Conservation (phyloP, 1,284 basidiomycete genomes). For the Phellopilus nigrolimitatus region DNA sequence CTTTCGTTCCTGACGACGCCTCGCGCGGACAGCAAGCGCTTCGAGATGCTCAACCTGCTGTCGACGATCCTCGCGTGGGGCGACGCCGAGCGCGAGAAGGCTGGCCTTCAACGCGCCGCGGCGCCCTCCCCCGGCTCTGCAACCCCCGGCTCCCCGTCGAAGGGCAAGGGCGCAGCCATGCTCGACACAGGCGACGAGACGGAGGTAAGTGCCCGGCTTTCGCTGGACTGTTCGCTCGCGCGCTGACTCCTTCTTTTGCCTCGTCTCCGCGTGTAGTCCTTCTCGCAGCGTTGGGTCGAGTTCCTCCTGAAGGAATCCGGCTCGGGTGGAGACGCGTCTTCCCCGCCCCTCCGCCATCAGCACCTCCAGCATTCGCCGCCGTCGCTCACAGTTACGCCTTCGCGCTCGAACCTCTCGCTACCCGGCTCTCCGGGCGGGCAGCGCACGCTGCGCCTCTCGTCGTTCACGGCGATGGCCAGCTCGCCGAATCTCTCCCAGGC, state of each 20-base stretch:
- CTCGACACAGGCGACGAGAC: conserved; percentile 73
- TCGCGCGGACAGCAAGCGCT: conserved; percentile 89
- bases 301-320: conserved; percentile 90
- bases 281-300: conserved; percentile 93
- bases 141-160: conserved; percentile 38
- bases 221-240: background rate
- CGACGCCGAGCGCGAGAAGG: conserved; percentile 85
- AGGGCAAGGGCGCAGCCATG: conserved; percentile 43
- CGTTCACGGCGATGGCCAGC: conserved; percentile 57
- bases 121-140: conserved; percentile 32
- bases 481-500: conserved; percentile 18
- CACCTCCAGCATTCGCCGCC: conserved; percentile 33
- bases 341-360: too few species aligned
- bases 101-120: conserved; percentile 70
- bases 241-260: background rate
- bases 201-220: conserved; percentile 50
- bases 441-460: conserved; percentile 41
- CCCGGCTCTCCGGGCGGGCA: conserved; percentile 43
- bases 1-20: conserved; percentile 91
- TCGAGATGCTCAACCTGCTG: conserved; percentile 92
- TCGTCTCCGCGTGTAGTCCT: conserved; percentile 53
- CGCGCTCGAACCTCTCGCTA: conserved; percentile 41
- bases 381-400: conserved; percentile 28
- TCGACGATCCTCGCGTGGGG: conserved; percentile 88
- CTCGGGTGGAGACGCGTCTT: conserved; percentile 18